Base-by-base conservation (phyloP, 495 filamentous ascomycete species). In the Hypoxylon trugodes region DNA sequence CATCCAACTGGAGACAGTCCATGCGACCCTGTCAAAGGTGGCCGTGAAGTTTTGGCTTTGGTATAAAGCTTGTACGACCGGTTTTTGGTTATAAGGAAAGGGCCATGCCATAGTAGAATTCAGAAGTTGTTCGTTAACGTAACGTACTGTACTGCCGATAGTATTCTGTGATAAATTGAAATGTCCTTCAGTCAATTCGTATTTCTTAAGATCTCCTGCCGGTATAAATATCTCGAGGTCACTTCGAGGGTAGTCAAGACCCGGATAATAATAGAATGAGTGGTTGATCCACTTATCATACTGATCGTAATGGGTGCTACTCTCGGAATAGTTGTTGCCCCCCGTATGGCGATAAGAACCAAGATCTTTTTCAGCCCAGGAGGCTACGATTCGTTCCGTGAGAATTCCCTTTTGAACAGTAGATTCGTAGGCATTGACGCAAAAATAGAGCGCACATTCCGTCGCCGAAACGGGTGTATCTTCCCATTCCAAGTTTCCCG, bases 381-480 rank as follows among this genome's bases (percentile, higher is more conserved):
- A 56, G 1, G 42, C 42, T n/a, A 63, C 18, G 13, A 63, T 56
- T 0, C 16, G 35, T 28, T 68, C 65, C 13, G 13, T 18, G 8
- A 68, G 24, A 6, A 32, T n/a, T 7, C 65, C 65, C 7, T 45
- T 55, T 26, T 46, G 22, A 7, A 64, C 54, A 1, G 4, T 16
- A 7, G 65, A 62, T 10, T 59, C 38, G 37, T 58, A 59, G 4
- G 53, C 65, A 16, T 68, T 52, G 8, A 19, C 25, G 33, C 65
- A 68, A 36, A 59, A 68, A 42, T 59, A 58, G 6, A 68, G 37
- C 15, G 65, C 59, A 30, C 65, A 68, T 18, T 68, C 65, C n/a
- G 52, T 59, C 7, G 65, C 65, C 6, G 46, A 26, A 33, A 68
- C 43, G 5, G 46, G 24, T 6, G 65, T 59, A 12, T 63, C 41